phyloP scores from a whole-genome alignment of 2,329 filamentous ascomycete species.

The Beauveria australis region DNA sequence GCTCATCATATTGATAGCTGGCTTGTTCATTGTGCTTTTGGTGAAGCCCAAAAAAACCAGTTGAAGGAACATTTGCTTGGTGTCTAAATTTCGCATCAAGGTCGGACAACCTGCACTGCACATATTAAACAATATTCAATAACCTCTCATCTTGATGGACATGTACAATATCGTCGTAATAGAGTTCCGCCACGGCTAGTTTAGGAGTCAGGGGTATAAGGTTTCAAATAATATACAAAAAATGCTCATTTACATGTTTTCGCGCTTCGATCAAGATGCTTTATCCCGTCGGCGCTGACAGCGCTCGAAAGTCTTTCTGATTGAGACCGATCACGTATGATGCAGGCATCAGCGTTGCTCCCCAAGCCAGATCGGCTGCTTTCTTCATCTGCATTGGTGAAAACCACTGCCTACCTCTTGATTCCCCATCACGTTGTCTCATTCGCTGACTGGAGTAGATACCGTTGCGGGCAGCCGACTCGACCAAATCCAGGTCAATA shows the following conservation, averaged over 20 bases:
- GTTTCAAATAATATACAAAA: conserved; percentile 1
- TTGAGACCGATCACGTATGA: neutral
- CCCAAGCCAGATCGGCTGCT: conserved; percentile 5
- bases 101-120: neutral
- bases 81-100: neutral
- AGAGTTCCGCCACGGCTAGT: neutral
- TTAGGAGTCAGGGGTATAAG: neutral
- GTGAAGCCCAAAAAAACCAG: conserved; percentile 64
- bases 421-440: conserved; percentile 19
- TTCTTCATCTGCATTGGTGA: conserved; percentile 14
- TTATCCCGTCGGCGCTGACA: neutral
- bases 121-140: neutral
- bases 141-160: neutral
- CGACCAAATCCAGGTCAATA: conserved; percentile 25
- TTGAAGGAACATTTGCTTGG: conserved; percentile 6
- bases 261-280: neutral
- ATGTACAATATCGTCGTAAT: conserved; percentile 8
- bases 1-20: conserved; percentile 74
- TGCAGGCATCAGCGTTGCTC: neutral
- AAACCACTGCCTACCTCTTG: conserved; percentile 24
- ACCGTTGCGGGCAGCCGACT: conserved; percentile 20
- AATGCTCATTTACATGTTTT: neutral
- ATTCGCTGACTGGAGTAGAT: conserved; percentile 23
- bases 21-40: conserved; percentile 74
- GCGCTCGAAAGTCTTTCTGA: neutral